Conservation (phyloP, 108 stramenopile genomes). For the Nannochloropsis granulata region DNA sequence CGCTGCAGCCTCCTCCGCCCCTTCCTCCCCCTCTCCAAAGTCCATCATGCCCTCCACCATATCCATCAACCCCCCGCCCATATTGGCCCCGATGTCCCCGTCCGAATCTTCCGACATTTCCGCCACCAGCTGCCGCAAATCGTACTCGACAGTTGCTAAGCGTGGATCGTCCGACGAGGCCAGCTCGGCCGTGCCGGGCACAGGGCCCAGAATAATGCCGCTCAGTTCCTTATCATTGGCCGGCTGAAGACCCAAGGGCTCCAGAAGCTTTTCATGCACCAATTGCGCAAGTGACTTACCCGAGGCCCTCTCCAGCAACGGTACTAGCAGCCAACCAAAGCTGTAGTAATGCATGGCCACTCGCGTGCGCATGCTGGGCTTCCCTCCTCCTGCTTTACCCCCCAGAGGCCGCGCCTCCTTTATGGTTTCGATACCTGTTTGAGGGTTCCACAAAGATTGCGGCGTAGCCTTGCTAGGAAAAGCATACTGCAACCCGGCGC, state of each 20-base stretch:
- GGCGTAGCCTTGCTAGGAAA: constrained; percentile 12
- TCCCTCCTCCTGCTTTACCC: background rate
- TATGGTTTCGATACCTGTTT: background rate
- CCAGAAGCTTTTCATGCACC: constrained; percentile 12
- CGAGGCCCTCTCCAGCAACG: background rate
- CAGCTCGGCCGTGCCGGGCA: background rate
- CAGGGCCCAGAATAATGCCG: background rate
- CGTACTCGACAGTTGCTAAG: constrained; percentile 9
- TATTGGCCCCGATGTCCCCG: background rate
- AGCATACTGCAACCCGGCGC: constrained; percentile 24
- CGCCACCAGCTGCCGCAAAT: background rate
- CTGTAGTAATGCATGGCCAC: constrained; percentile 23
- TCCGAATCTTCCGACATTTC: background rate
- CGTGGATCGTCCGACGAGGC: background rate
- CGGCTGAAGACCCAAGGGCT: constrained; percentile 8
- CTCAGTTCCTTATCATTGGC: constrained; percentile 11
- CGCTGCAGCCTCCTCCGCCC: background rate
- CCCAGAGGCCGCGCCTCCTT: constrained; percentile 19
- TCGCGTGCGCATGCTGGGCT: background rate
- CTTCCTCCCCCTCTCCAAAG: background rate
- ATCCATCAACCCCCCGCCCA: background rate
- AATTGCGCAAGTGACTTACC: background rate
- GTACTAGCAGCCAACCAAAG: constrained; percentile 13
- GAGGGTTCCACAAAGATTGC: constrained; percentile 12
- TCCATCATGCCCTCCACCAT: background rate